Evolutionary conservation across 306 rosid genomes (phyloP), one percentile per base, ranked within the genome.

Genomic region (Abrus pulchellus): DNA sequence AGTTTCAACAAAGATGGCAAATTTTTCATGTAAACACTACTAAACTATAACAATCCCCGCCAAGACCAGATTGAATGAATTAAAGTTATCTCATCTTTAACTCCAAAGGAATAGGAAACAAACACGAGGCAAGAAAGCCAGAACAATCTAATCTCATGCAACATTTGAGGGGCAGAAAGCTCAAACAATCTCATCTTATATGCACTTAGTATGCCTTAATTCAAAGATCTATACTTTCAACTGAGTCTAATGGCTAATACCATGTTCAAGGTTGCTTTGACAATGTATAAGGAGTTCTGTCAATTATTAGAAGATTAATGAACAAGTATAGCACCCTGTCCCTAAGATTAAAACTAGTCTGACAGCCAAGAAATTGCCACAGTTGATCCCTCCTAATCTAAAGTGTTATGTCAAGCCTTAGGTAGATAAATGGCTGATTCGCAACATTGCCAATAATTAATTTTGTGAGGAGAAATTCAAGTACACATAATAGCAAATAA

Each of bases 401-500:
- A 14, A 28, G 54, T 32, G 70, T 57, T 10, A 38, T 78, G 64
- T 68, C 45, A 55, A 38, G 45, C 57, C 54, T 32, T 36, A 20
- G 2, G 81, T 32, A 38, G 44, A 67, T 67, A 33, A 61, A 77
- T 34, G 13, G 68, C 36, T 20, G 27, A 68, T 74, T 76, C 59
- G 43, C 14, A 71, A 72, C 28, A 56, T 82, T 69, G 9, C 14
- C 40, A 40, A 61, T 34, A 14, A 49, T 62, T 74, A 55, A 47
- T 9, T 68, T 61, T 29, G 14, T 27, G 62, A 75, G 40, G 47
- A 81, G 28, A 79, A 50, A 55, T 47, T 76, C 27, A 50, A 60
- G 52, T 74, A 64, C 53, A 28, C 34, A 34, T 36, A 79, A 32
- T 59, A 61, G 69, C 5, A 75, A 70, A 80, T n/a, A 27, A 63